A percentile compares a stretch with the other conserved stretches of the same genome.
phyloP scores from a whole-genome alignment of 352 stramenopile species.

The Phytophthora hybrid region DNA sequence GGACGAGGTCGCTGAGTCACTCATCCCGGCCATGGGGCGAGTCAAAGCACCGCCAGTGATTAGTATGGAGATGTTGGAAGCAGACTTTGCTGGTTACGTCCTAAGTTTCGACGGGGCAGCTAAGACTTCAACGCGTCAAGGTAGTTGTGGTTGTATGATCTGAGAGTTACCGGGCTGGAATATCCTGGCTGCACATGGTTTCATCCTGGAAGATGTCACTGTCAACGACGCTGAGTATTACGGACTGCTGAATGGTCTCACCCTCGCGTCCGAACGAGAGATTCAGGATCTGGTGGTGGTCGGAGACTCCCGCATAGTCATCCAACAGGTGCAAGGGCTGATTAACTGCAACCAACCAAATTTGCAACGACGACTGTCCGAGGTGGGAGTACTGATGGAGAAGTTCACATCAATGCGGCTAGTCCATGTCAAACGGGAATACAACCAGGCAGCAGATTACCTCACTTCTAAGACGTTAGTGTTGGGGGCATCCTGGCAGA shows the following conservation, averaged over 20 bases:
- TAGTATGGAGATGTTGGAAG: slow-evolving; percentile 8
- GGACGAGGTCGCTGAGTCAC: background rate
- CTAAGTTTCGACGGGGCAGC: slow-evolving; percentile 14
- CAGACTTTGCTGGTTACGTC: background rate
- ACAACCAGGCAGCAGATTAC: slow-evolving; percentile 13
- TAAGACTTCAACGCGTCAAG: slow-evolving; percentile 1
- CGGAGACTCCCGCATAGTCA: no score
- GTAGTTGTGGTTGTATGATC: slow-evolving; percentile 3
- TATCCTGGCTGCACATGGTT: background rate
- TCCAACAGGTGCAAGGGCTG: no score
- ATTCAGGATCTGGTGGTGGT: background rate
- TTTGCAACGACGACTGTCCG: no score
- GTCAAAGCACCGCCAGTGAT: slow-evolving; percentile 8
- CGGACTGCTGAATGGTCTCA: background rate
- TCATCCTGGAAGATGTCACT: slow-evolving; percentile 1
- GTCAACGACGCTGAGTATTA: slow-evolving; percentile 12
- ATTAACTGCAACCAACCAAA: no score
- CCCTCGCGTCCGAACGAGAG: background rate
- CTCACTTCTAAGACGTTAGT: background rate
- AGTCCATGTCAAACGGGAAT: slow-evolving; percentile 19
- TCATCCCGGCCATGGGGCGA: background rate
- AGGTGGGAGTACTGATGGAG: no score
- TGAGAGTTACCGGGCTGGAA: slow-evolving; percentile 6
- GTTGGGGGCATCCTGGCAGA: background rate
- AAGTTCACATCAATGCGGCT: background rate